phyloP scores from a whole-genome alignment of 2,329 filamentous ascomycete genomes.

The Aspergillus viridinutans region DNA sequence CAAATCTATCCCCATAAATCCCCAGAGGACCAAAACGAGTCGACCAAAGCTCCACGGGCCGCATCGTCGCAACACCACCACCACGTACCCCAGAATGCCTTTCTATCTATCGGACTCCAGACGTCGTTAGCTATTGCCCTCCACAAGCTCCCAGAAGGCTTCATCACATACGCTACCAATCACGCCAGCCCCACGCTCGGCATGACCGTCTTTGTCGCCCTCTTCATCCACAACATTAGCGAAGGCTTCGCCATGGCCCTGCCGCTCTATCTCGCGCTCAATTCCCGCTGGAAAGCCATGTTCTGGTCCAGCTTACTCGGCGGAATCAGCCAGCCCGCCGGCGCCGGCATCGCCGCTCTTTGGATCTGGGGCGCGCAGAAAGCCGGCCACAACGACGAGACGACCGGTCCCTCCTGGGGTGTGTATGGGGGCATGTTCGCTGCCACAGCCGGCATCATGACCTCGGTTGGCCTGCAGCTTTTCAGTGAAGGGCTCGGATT shows the following conservation, averaged over 20 bases:
- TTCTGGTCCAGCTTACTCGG: constrained; percentile 78
- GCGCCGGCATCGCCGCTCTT: constrained; percentile 75
- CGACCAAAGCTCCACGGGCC: constrained; percentile 2
- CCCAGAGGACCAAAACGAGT: constrained; percentile 2
- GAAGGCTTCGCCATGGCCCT: constrained; percentile 94
- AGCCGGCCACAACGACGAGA: constrained; percentile 32
- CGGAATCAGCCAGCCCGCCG: constrained; percentile 80
- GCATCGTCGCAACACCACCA: constrained; percentile 68
- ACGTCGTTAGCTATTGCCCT: constrained; percentile 92
- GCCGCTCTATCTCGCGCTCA: constrained; percentile 85
- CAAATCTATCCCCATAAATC: background rate
- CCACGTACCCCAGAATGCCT: constrained; percentile 90
- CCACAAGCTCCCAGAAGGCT: constrained; percentile 86
- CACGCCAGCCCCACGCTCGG: constrained; percentile 88
- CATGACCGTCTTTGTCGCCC: constrained; percentile 86
- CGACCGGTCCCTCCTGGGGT: constrained; percentile 47
- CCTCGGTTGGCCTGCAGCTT: constrained; percentile 82
- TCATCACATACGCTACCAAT: constrained; percentile 93
- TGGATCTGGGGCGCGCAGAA: constrained; percentile 73
- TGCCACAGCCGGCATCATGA: constrained; percentile 89
- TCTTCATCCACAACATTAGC: constrained; percentile 97
- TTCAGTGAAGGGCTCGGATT: constrained; percentile 81
- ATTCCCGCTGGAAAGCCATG: constrained; percentile 76
- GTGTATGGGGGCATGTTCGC: constrained; percentile 69
- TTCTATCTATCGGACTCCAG: constrained; percentile 90